Percentiles rank a stretch among this genome's conserved stretches.
These are phyloP conservation scores for Skeletonema tropicum DNA, from an alignment of 108 stramenopile genomes.

Conservation along the genomic window DNA sequence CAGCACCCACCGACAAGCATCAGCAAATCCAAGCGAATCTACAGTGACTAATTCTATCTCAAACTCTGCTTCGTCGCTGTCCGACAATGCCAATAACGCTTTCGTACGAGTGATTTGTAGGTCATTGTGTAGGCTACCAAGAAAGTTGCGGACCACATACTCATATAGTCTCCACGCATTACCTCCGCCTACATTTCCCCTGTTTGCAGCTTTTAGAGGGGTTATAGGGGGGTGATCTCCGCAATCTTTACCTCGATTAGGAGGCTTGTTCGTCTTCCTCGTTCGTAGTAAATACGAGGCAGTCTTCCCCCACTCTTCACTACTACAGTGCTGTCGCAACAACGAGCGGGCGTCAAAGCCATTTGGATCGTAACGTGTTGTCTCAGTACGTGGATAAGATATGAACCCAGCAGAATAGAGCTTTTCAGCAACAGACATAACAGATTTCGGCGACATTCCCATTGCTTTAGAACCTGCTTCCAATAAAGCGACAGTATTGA, in stretches of 20 bases:
- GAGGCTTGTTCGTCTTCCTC: conserved; percentile 39
- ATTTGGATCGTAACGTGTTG: conserved; percentile 60
- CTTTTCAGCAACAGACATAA: conserved; percentile 45
- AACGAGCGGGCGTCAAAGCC: conserved; percentile 49
- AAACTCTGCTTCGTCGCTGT: conserved; percentile 24
- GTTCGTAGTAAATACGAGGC: conserved; percentile 48
- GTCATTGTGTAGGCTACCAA: conserved; percentile 40
- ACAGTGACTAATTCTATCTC: conserved; percentile 32
- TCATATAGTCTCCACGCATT: conserved; percentile 46
- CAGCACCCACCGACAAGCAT: conserved; percentile 39
- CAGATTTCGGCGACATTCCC: conserved; percentile 42
- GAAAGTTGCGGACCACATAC: conserved; percentile 28
- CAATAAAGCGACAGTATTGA: conserved; percentile 40
- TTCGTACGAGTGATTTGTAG: conserved; percentile 12
- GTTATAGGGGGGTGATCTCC: conserved; percentile 50
- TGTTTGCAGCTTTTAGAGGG: conserved; percentile 22
- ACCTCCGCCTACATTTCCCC: conserved; percentile 24
- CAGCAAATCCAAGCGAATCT: conserved; percentile 40
- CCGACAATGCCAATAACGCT: conserved; percentile 8
- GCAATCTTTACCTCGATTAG: conserved; percentile 53
- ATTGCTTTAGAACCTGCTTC: conserved; percentile 44
- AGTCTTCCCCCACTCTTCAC: conserved; percentile 47
- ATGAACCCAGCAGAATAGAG: conserved; percentile 72
- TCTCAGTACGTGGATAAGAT: conserved; percentile 80
- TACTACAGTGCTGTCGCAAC: conserved; percentile 26